Percentiles rank a stretch among this genome's conserved stretches.
Conservation (phyloP, 116 monocot genomes). For the Posidonia oceanica region DNA sequence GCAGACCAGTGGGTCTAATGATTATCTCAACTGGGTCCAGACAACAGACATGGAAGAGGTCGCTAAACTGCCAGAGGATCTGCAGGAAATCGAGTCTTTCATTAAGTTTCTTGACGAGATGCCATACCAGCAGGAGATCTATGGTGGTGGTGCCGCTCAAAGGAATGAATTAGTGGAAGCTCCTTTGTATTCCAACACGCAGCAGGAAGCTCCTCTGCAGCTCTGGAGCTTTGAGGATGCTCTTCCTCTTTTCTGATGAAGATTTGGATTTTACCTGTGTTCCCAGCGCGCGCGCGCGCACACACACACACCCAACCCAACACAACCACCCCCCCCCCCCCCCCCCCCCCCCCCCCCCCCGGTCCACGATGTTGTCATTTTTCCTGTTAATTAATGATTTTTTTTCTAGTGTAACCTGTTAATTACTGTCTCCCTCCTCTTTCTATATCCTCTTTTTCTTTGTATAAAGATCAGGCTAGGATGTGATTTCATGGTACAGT, state of each 20-base stretch:
- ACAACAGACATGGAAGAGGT: background rate
- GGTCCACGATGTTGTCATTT: too few species aligned
- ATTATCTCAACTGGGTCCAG: background rate
- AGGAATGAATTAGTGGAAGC: background rate
- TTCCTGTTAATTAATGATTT: too few species aligned
- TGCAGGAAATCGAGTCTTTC: constrained; percentile 31
- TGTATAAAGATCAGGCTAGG: too few species aligned
- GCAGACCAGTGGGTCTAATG: background rate
- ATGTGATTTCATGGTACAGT: too few species aligned
- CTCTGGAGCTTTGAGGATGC: constrained; percentile 20
- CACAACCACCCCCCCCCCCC: too few species aligned
- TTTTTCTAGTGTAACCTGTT: too few species aligned
- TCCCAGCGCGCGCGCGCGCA: too few species aligned
- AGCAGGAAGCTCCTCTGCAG: constrained; percentile 7
- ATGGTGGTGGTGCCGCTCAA: constrained; percentile 5
- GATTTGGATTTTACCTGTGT: too few species aligned
- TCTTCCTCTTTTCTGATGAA: background rate
- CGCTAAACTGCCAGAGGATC: constrained; percentile 29
- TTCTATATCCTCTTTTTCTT: too few species aligned
- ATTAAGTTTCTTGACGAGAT: constrained; percentile 38
- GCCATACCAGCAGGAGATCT: constrained; percentile 23
- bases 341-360: too few species aligned
- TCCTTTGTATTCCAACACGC: background rate
- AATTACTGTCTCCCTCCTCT: too few species aligned
- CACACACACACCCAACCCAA: too few species aligned